Percentiles rank a stretch among this genome's conserved stretches.
phyloP scores from a whole-genome alignment of 2,329 filamentous ascomycete species.

The Phoma sp. region DNA sequence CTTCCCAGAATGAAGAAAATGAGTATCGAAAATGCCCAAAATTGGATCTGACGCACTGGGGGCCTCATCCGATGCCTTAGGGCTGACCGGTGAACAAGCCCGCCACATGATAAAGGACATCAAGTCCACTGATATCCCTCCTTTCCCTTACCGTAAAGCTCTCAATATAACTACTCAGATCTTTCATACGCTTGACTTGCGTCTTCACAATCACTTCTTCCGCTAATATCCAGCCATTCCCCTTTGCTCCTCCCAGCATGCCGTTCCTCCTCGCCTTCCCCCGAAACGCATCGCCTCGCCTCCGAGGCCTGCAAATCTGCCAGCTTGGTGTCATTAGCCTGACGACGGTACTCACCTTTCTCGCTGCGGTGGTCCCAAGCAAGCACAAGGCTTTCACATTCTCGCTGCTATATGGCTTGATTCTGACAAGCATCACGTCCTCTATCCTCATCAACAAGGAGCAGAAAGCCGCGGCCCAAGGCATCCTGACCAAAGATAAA shows the following conservation, averaged over 20 bases:
- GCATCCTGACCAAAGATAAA: constrained; percentile 28
- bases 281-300: constrained; percentile 24
- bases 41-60: constrained; percentile 11
- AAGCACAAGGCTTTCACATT: constrained; percentile 33
- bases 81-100: constrained; percentile 32
- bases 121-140: not conserved
- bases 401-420: constrained; percentile 31
- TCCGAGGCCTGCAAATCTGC: constrained; percentile 28
- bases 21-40: constrained; percentile 12
- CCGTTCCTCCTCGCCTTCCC: constrained; percentile 11
- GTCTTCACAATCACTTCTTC: not conserved
- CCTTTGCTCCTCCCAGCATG: constrained; percentile 5
- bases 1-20: constrained; percentile 2
- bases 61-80: constrained; percentile 13
- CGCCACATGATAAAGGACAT: constrained; percentile 22
- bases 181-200: not conserved
- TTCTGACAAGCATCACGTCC: constrained; percentile 30
- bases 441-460: constrained; percentile 30
- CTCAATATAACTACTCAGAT: not conserved
- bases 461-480: constrained; percentile 24
- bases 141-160: not conserved
- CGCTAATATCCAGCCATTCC: not conserved
- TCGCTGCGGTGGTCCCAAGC: constrained; percentile 28
- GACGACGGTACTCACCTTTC: constrained; percentile 24
- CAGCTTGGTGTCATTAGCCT: constrained; percentile 25